These are phyloP conservation scores for Parasitella parasitica DNA, from an alignment of 371 early-diverging fungal genomes.

Conservation along the genomic window DNA sequence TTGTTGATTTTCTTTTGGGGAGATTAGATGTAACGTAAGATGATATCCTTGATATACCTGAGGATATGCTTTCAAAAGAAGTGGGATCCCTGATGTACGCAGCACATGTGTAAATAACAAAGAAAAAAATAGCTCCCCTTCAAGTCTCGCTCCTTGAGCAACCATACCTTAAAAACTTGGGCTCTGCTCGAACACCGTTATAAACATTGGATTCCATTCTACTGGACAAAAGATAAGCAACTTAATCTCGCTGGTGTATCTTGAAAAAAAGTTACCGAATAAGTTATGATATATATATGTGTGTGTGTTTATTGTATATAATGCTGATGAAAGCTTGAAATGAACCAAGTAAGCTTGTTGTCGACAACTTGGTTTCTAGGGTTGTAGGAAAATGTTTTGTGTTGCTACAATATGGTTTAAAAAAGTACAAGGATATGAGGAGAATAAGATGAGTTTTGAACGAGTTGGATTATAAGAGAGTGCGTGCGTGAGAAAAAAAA, in stretches of 20 bases:
- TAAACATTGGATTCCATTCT: constrained; percentile 23
- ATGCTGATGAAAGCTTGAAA: not conserved
- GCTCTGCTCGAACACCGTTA: constrained; percentile 51
- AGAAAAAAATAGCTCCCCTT: too few species aligned
- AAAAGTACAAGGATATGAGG: not conserved
- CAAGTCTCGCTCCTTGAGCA: too few species aligned
- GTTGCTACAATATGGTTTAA: not conserved
- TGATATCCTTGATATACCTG: constrained; percentile 57
- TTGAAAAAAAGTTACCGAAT: not conserved
- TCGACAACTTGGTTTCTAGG: not conserved
- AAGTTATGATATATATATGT: not conserved
- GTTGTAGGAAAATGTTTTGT: too few species aligned
- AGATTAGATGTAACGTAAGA: constrained; percentile 56
- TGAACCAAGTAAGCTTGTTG: not conserved
- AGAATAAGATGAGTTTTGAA: too few species aligned
- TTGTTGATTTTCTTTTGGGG: constrained; percentile 36
- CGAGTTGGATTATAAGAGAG: too few species aligned
- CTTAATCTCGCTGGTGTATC: not conserved
- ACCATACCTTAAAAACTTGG: constrained; percentile 46
- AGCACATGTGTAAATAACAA: too few species aligned
- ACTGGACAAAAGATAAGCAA: not conserved
- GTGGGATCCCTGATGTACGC: constrained; percentile 52
- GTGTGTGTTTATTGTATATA: not conserved
- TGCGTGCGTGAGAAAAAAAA: too few species aligned
- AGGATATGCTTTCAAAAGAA: constrained; percentile 59